A percentile compares a stretch with the other conserved stretches of the same genome.
phyloP scores from a whole-genome alignment of 2,329 filamentous ascomycete species.

The Dryadomyces quercivorus region DNA sequence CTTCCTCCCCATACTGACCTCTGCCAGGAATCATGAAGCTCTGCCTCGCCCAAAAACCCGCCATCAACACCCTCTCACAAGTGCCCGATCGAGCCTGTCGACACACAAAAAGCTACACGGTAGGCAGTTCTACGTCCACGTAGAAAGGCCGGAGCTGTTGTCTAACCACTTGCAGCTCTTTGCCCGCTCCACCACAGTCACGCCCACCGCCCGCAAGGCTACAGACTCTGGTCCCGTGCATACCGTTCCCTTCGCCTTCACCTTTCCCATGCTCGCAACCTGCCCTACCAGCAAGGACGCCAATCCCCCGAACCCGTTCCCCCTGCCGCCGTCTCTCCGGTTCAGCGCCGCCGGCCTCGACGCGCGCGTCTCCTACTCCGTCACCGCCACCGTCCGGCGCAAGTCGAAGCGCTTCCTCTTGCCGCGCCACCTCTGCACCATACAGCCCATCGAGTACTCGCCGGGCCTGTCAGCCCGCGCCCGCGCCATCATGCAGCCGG shows the following conservation, averaged over 20 bases:
- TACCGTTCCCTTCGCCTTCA: background rate
- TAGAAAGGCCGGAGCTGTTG: background rate
- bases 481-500: background rate
- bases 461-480: background rate
- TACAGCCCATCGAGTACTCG: background rate
- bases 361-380: conserved; percentile 1
- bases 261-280: background rate
- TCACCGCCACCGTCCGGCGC: conserved; percentile 1
- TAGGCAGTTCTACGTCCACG: background rate
- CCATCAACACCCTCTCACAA: background rate
- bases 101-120: background rate
- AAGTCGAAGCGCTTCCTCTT: background rate
- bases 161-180: background rate
- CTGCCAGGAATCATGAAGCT: background rate
- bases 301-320: background rate
- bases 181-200: background rate
- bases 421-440: background rate
- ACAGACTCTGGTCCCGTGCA: background rate
- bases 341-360: background rate
- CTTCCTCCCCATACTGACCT: background rate
- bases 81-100: background rate
- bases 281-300: background rate
- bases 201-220: background rate
- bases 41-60: background rate
- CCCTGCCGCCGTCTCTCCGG: conserved; percentile 3